Evolutionary conservation across 805 yeast genomes (phyloP), one percentile per base, ranked within the genome.

Genomic region (Wickerhamiella kurtzmanii): DNA sequence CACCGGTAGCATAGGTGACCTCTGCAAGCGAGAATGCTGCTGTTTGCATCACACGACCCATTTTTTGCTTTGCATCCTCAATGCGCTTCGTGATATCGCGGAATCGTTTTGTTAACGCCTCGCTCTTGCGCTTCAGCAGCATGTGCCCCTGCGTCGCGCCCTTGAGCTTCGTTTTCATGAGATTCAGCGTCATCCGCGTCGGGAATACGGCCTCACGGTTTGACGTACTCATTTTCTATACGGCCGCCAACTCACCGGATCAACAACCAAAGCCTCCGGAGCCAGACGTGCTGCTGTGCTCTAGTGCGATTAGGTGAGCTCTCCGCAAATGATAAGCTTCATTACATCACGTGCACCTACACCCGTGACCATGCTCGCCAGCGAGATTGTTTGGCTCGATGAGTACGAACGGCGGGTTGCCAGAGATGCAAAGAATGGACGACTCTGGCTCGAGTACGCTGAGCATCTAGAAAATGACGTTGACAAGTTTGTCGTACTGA

Each of bases 61-160:
- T 89, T 70, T 89, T 92, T 57, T 89, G 77, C 68, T 89, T 89
- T 40, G 97, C 80, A 62, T 86, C 95, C 63, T 92, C 96, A 62
- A 89, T 89, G 64, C 95, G 72, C 63, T 76, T 83, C 16, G 96
- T 87, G 60, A 89, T 89, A 57, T 89, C 98, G 66, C 98, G 80
- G 70, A 89, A 89, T 59, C 98, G 74, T 65, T 88, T 87, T 18
- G 97, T 92, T 62, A 89, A 73, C 0, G 98, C 98, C 67, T 89
- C 98, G 4, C 96, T 87, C 65, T 89, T 89, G 67, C 97, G 77
- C 71, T 89, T 89, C 65, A 89, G 70, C 54, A 89, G 72, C 15
- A 94, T 83, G 64, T 92, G 94, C 35, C 98, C 98, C 61, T 85
- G 95, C 59, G 85, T 88, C 1, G 98, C 98, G 47, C 98, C 98